These are phyloP conservation scores for Trichocladium uniseriatum DNA, from an alignment of 495 filamentous ascomycete genomes.

Conservation along the genomic window DNA sequence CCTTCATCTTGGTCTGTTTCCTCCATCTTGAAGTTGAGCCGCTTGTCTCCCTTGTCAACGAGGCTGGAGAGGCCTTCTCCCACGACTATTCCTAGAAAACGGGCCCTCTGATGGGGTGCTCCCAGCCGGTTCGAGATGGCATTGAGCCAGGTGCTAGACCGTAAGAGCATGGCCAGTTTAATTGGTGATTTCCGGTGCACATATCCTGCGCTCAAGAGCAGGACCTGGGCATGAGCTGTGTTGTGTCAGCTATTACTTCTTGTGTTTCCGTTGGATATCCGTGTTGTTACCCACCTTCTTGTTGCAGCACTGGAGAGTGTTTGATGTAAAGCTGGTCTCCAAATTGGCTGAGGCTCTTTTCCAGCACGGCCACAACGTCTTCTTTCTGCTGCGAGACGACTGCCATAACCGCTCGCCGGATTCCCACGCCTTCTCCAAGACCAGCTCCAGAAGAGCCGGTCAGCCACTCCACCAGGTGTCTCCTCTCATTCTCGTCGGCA, in stretches of 20 bases:
- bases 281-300: constrained; percentile 57
- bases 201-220: constrained; percentile 71
- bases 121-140: constrained; percentile 81
- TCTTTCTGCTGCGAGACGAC: constrained; percentile 46
- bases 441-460: constrained; percentile 54
- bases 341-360: constrained; percentile 62
- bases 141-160: constrained; percentile 62
- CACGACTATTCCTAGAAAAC: constrained; percentile 84
- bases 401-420: constrained; percentile 58
- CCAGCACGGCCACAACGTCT: constrained; percentile 48
- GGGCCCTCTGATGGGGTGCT: constrained; percentile 59
- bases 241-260: constrained; percentile 22
- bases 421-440: constrained; percentile 49
- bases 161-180: constrained; percentile 53
- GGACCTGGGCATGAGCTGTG: constrained; percentile 63
- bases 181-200: constrained; percentile 52
- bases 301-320: constrained; percentile 68
- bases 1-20: constrained; percentile 66
- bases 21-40: constrained; percentile 75
- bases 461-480: constrained; percentile 60
- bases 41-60: constrained; percentile 62
- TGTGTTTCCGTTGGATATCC: not conserved
- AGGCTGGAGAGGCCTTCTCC: constrained; percentile 73
- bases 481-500: constrained; percentile 30
- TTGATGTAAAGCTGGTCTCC: constrained; percentile 80